Percentiles rank a stretch among this genome's conserved stretches.
phyloP scores from a whole-genome alignment of 1,284 basidiomycete genomes.

The Calocybe gambosa region DNA sequence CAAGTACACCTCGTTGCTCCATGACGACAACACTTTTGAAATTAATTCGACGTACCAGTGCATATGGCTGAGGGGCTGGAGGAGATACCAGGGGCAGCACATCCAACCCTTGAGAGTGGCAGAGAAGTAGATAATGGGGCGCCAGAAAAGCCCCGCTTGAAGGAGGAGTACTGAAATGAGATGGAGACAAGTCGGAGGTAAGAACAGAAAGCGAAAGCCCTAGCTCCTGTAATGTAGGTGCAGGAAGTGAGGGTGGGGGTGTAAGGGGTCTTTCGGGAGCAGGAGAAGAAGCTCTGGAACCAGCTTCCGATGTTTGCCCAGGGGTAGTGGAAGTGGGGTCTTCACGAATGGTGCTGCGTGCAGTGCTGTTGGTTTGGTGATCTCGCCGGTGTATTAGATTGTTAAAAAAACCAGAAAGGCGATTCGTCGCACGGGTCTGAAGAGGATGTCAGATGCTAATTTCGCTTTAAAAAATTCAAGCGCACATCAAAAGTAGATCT shows the following conservation, averaged over 20 bases:
- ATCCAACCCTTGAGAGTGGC: slow-evolving; percentile 76
- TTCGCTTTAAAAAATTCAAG: not conserved
- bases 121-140: slow-evolving; percentile 75
- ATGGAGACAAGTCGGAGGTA: slow-evolving; percentile 60
- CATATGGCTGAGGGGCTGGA: slow-evolving; percentile 67
- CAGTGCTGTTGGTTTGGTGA: slow-evolving; percentile 23
- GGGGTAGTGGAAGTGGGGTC: slow-evolving; percentile 20
- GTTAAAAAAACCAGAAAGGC: slow-evolving; percentile 77
- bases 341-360: slow-evolving; percentile 26
- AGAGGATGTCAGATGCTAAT: slow-evolving; percentile 9
- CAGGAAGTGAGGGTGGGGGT: slow-evolving; percentile 62
- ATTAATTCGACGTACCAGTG: slow-evolving; percentile 68
- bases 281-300: slow-evolving; percentile 49
- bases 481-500: slow-evolving; percentile 43
- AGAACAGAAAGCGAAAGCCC: slow-evolving; percentile 64
- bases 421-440: slow-evolving; percentile 57
- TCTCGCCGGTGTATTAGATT: slow-evolving; percentile 71
- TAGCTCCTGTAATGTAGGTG: slow-evolving; percentile 68
- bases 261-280: slow-evolving; percentile 45
- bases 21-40: slow-evolving; percentile 84
- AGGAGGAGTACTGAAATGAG: slow-evolving; percentile 72
- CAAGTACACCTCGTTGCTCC: slow-evolving; percentile 80
- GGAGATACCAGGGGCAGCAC: slow-evolving; percentile 69
- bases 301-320: slow-evolving; percentile 22
- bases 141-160: slow-evolving; percentile 69